Conservation (phyloP, 768 basidiomycete species). For the Mrakia gelida region DNA sequence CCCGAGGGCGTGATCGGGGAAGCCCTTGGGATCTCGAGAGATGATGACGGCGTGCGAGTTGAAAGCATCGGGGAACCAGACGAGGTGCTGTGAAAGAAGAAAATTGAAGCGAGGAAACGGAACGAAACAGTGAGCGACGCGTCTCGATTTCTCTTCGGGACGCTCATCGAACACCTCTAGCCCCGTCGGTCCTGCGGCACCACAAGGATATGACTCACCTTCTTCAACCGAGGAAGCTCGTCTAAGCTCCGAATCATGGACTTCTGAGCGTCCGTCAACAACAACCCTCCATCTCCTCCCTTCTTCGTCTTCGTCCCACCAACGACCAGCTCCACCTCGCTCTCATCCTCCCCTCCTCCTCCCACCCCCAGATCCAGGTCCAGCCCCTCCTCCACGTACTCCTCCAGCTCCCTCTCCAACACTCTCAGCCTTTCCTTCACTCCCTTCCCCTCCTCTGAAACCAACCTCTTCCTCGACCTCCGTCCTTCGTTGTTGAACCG, state of each 20-base stretch:
- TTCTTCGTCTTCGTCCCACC: neutral
- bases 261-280: conserved; percentile 17
- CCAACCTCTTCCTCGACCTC: neutral
- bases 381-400: neutral
- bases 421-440: conserved; percentile 22
- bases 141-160: too few relatives aligned
- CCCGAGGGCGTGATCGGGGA: conserved; percentile 23
- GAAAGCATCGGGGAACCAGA: conserved; percentile 17
- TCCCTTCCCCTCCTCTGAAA: neutral
- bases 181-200: neutral
- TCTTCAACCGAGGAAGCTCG: conserved; percentile 15
- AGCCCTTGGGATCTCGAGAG: conserved; percentile 23
- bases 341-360: too few relatives aligned
- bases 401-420: conserved; percentile 23
- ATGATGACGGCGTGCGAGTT: conserved; percentile 32
- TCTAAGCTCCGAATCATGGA: conserved; percentile 14
- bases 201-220: neutral
- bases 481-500: conserved; percentile 51
- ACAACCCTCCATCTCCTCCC: conserved; percentile 11
- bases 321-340: neutral
- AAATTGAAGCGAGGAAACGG: neutral
- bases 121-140: neutral
- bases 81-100: conserved; percentile 8
- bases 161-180: too few relatives aligned
- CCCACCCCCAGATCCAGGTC: neutral